Evolutionary conservation across 768 basidiomycete species (phyloP).

Genomic region (Calocera viscosa): DNA sequence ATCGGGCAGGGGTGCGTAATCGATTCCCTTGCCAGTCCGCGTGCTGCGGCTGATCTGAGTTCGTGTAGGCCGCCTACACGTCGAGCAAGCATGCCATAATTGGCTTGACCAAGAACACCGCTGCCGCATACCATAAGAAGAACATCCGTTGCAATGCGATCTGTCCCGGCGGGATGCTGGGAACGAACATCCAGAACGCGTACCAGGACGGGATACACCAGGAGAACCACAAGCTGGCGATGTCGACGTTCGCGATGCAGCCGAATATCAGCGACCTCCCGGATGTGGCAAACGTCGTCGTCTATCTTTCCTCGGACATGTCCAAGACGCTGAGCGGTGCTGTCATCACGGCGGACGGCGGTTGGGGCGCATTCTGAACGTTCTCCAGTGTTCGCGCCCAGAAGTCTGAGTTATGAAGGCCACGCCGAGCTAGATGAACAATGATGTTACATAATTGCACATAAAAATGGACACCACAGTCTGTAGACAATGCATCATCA

Average conservation of each 20-base stretch:
- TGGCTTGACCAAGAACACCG: slow-evolving; percentile 7
- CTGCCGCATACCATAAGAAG: not conserved
- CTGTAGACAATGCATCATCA: slow-evolving; percentile 24
- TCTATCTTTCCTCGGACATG: not conserved
- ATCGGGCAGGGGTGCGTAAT: slow-evolving; percentile 1
- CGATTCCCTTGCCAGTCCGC: not conserved
- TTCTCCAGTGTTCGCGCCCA: no score
- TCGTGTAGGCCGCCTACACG: not conserved
- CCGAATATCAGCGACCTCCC: not conserved
- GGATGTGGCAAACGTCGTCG: not conserved
- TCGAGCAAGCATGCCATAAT: slow-evolving; percentile 4
- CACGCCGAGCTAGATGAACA: no score
- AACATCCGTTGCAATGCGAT: slow-evolving; percentile 11
- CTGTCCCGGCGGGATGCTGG: slow-evolving; percentile 1
- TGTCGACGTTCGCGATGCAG: not conserved
- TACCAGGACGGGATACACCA: not conserved
- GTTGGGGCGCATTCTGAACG: not conserved
- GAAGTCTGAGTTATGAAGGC: no score
- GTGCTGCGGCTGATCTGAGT: not conserved
- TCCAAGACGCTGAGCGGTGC: not conserved
- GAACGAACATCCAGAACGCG: not conserved
- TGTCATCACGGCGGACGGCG: not conserved
- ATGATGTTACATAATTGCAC: slow-evolving; percentile 8
- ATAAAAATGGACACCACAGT: not conserved
- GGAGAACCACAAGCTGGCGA: not conserved